Evolutionary conservation across 2,329 filamentous ascomycete genomes (phyloP).

Genomic region (Penicillium psychrosexuale): DNA sequence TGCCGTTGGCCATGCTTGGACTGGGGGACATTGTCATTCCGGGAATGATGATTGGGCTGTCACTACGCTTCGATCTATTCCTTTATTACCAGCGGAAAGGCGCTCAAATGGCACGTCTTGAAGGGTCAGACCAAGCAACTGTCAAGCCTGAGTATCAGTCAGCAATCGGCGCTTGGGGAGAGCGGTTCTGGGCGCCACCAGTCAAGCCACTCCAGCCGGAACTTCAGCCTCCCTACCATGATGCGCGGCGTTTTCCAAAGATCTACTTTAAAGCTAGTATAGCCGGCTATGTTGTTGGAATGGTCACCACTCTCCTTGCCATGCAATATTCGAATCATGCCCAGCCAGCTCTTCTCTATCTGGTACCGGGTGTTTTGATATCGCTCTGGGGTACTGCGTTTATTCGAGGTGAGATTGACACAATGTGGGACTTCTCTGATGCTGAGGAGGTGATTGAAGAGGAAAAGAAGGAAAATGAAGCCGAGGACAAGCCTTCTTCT

Average conservation of each 20-base stretch:
- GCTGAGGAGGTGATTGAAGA: conserved; percentile 43
- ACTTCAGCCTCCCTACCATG: conserved; percentile 34
- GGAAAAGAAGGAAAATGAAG: conserved; percentile 40
- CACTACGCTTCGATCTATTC: conserved; percentile 87
- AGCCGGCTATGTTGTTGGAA: conserved; percentile 71
- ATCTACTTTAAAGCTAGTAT: conserved; percentile 79
- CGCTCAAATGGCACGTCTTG: conserved; percentile 43
- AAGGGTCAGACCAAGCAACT: conserved; percentile 17
- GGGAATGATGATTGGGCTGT: conserved; percentile 83
- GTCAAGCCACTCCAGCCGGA: conserved; percentile 25
- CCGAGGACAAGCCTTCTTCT: conserved; percentile 31
- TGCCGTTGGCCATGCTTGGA: conserved; percentile 70
- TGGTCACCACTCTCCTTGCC: conserved; percentile 71
- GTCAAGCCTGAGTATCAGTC: conserved; percentile 45
- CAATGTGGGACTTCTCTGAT: conserved; percentile 83
- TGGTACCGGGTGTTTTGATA: conserved; percentile 79
- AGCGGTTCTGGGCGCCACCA: conserved; percentile 69
- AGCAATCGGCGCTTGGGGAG: conserved; percentile 74
- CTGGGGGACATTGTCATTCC: conserved; percentile 93
- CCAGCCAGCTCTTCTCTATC: conserved; percentile 86
- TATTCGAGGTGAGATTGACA: conserved; percentile 65
- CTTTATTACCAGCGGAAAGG: conserved; percentile 69
- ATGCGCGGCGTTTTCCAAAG: conserved; percentile 64
- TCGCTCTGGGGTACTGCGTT: conserved; percentile 72
- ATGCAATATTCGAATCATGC: conserved; percentile 76